phyloP scores from a whole-genome alignment of 108 stramenopile species.

The Cyclotella cryptica region DNA sequence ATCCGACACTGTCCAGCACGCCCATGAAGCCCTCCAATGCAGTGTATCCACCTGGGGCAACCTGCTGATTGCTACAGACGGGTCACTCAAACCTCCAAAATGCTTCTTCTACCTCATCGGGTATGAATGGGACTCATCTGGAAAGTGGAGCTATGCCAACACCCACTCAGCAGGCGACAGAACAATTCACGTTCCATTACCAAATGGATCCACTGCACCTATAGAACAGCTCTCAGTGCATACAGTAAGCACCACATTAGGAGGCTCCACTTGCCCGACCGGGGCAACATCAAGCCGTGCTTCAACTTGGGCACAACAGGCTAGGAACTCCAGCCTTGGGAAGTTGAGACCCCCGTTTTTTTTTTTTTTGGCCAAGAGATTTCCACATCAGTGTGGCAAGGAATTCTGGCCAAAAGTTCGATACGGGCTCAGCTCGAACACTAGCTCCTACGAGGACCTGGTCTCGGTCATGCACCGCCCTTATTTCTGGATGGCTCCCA shows the following conservation, averaged over 20 bases:
- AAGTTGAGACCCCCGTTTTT: too few relatives aligned
- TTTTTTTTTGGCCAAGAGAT: slow-evolving; percentile 11
- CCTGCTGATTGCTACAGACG: not conserved
- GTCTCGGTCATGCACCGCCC: not conserved
- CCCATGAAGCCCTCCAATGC: too few relatives aligned
- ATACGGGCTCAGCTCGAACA: too few relatives aligned
- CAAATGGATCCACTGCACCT: not conserved
- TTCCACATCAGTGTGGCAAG: too few relatives aligned
- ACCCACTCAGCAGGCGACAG: too few relatives aligned
- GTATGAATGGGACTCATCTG: not conserved
- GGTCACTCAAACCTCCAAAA: too few relatives aligned
- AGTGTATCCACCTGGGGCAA: slow-evolving; percentile 12
- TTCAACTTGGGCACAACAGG: not conserved
- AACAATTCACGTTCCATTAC: too few relatives aligned
- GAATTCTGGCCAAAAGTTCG: too few relatives aligned
- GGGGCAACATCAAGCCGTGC: not conserved
- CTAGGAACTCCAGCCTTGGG: not conserved
- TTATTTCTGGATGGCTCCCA: too few relatives aligned
- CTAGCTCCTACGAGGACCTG: not conserved
- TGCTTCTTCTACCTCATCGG: too few relatives aligned
- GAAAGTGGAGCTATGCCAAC: too few relatives aligned
- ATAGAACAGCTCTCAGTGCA: not conserved
- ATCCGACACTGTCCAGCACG: not conserved
- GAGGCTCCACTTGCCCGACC: slow-evolving; percentile 5
- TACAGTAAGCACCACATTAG: not conserved